phyloP scores from a whole-genome alignment of 305 asterid genomes.

The Fraxinus floribunda region DNA sequence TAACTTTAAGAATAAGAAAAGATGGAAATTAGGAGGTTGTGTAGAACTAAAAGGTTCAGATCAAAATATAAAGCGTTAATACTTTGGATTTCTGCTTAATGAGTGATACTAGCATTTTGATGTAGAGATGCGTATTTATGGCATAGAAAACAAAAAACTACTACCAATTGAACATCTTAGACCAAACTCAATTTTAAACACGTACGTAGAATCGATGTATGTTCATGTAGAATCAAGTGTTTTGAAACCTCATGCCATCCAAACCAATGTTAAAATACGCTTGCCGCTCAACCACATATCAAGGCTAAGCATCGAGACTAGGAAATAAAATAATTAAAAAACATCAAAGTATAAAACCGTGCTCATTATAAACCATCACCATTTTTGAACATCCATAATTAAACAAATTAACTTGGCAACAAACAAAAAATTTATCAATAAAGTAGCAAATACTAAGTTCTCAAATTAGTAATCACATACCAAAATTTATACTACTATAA shows the following conservation, averaged over 20 bases:
- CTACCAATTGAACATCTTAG: background rate
- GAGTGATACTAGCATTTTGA: background rate
- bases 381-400: background rate
- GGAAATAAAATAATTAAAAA: background rate
- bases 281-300: background rate
- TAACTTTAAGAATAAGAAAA: background rate
- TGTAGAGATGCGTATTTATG: background rate
- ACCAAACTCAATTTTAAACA: background rate
- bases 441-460: background rate
- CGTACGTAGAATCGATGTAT: background rate
- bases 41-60: background rate
- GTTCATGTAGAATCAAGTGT: background rate
- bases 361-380: background rate
- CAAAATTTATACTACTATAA: background rate
- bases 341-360: background rate
- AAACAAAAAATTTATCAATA: background rate
- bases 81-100: background rate
- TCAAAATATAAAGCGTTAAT: background rate
- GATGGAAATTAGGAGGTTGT: background rate
- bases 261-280: background rate
- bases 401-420: background rate
- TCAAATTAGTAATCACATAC: background rate
- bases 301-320: background rate
- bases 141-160: background rate
- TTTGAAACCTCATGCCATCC: background rate